Evolutionary conservation across 495 filamentous ascomycete species (phyloP), one percentile per base, ranked within the genome.

Genomic region (Penicillium turbatum): DNA sequence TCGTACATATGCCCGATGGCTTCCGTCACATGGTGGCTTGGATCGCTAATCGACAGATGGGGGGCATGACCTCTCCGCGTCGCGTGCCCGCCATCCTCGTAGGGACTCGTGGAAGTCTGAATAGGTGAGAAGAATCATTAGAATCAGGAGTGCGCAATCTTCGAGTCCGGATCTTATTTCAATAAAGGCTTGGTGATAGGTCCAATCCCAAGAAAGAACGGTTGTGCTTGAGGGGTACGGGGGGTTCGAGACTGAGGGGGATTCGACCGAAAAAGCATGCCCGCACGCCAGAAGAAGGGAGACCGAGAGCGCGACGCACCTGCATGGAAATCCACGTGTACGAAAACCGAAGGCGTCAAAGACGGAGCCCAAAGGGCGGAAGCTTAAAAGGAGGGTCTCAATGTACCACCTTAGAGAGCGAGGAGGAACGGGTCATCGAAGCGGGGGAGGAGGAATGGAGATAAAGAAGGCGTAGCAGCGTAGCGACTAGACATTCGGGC

Each of bases 1-100:
- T 86, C 89, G 73, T 98, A 98, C 85, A 97, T 86, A 65, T 93
- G 90, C 34, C 91, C 92, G 65, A 98, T 97, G 40, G 92, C 89
- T 66, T 98, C 93, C 34, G 93, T 98, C 67, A 97, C 92, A 82
- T 98, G 93, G 76, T 97, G 92, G 70, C 82, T 89, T 58, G 86
- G 82, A 63, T 89, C 86, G 70, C 85, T 86, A 60, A 89, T 88
- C 54, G 86, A 88, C 53, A 87, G 69, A 56, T 85, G 78, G 53
- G 86, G 75, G 41, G 69, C 75, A 74, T 88, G 86, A 55, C 83
- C 85, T 72, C 80, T 74, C 52, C 81, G 72, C 48, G 73, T 70
- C 61, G 79, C 67, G 64, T 78, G 75, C 67, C 72, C 75, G 59
- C 76, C 72, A 67, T 77, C 72, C 67, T 80, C 79, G 64, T 75